These are phyloP conservation scores for Lichtheimia corymbifera DNA, from an alignment of 371 early-diverging fungal species.

Conservation along the genomic window DNA sequence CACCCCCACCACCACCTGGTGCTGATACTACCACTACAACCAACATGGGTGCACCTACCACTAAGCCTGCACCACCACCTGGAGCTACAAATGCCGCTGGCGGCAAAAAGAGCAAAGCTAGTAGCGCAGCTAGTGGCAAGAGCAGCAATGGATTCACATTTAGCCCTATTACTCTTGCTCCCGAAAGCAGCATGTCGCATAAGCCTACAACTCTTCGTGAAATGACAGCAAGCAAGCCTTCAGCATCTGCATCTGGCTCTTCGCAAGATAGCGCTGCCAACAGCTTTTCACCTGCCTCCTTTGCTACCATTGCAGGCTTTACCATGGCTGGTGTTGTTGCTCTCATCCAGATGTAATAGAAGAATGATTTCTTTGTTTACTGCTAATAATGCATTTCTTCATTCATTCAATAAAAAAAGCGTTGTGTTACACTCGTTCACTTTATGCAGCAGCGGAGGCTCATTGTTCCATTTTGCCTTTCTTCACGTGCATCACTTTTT, in stretches of 20 bases:
- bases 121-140: neutral
- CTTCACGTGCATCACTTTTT: too few relatives aligned
- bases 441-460: too few relatives aligned
- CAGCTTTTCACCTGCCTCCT: slow-evolving; percentile 1
- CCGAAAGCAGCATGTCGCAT: slow-evolving; percentile 25
- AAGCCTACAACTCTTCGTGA: slow-evolving; percentile 14
- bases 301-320: slow-evolving; percentile 9
- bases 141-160: slow-evolving; percentile 24
- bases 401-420: too few relatives aligned
- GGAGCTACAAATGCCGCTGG: neutral
- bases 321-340: slow-evolving; percentile 10
- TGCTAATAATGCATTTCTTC: too few relatives aligned
- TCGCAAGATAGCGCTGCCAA: neutral
- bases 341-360: slow-evolving; percentile 4
- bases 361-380: neutral
- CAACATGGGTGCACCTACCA: neutral
- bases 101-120: neutral
- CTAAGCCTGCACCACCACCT: slow-evolving; percentile 2
- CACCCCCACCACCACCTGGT: too few relatives aligned
- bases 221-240: slow-evolving; percentile 10
- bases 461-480: too few relatives aligned
- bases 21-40: too few relatives aligned
- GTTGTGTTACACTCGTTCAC: too few relatives aligned
- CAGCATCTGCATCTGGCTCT: slow-evolving; percentile 1
- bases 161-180: slow-evolving; percentile 35